phyloP scores from a whole-genome alignment of 495 filamentous ascomycete species.

The Penicillium antarcticum region DNA sequence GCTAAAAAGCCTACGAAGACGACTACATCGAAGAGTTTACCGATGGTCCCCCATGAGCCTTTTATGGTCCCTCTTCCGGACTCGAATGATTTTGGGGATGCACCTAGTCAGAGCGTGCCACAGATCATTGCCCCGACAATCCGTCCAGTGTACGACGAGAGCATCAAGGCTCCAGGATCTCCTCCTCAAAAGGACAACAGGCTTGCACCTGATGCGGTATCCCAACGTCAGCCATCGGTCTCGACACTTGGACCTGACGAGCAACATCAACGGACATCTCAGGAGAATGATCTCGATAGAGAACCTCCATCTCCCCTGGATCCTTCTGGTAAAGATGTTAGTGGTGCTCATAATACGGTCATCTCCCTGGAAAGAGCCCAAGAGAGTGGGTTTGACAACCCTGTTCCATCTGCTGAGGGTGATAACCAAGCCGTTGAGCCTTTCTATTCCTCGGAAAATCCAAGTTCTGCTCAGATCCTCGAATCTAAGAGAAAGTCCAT shows the following conservation, averaged over 20 bases:
- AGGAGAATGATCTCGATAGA: background rate
- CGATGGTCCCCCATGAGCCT: conserved; percentile 1
- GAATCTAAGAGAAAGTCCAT: conserved; percentile 22
- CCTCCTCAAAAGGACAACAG: background rate
- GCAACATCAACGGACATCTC: background rate
- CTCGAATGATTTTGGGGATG: background rate
- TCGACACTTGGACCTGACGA: conserved; percentile 20
- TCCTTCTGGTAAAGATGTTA: background rate
- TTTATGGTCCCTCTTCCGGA: background rate
- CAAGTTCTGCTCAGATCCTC: conserved; percentile 18
- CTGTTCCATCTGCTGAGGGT: conserved; percentile 1
- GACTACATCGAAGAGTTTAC: conserved; percentile 2
- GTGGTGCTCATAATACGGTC: no score
- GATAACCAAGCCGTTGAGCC: background rate
- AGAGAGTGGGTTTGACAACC: background rate
- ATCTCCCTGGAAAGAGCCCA: conserved; percentile 6
- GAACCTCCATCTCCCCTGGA: conserved; percentile 4
- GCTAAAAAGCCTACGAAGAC: background rate
- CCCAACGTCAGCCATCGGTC: conserved; percentile 16
- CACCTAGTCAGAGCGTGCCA: background rate
- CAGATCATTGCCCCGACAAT: conserved; percentile 9
- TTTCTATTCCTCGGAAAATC: background rate
- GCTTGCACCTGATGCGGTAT: background rate
- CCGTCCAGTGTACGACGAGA: conserved; percentile 14
- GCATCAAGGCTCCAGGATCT: conserved; percentile 1